These are phyloP conservation scores for Gastrolobium bilobum DNA, from an alignment of 306 rosid genomes.

Conservation along the genomic window DNA sequence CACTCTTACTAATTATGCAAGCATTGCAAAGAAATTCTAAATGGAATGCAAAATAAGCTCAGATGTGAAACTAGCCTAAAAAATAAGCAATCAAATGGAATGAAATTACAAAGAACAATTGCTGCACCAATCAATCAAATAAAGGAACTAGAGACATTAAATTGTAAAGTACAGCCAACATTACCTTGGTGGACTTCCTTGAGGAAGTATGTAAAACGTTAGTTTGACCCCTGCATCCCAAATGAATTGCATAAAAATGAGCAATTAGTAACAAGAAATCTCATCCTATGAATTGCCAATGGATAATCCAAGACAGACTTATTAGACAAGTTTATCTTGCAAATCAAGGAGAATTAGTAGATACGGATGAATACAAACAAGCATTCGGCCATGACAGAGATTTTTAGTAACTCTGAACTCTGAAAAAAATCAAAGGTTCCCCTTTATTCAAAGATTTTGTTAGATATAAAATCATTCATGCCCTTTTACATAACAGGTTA, in stretches of 20 bases:
- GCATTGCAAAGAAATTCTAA: constrained; percentile 28
- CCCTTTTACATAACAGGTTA: neutral
- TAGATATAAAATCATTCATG: neutral
- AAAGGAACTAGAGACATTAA: neutral
- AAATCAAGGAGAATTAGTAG: neutral
- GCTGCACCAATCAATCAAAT: constrained; percentile 24
- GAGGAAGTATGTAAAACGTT: constrained; percentile 54
- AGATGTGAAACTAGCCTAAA: constrained; percentile 7
- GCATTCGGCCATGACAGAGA: neutral
- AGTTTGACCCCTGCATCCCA: constrained; percentile 66
- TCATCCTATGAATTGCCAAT: constrained; percentile 24
- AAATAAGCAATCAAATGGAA: constrained; percentile 10
- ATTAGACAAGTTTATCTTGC: neutral
- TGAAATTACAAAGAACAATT: constrained; percentile 38
- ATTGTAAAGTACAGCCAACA: constrained; percentile 38
- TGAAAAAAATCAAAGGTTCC: neutral
- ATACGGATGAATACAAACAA: neutral
- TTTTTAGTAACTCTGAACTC: neutral
- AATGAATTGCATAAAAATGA: constrained; percentile 42
- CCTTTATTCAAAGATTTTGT: neutral
- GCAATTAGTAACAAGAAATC: constrained; percentile 42
- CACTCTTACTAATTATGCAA: neutral
- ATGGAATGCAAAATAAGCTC: constrained; percentile 12
- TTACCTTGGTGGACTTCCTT: constrained; percentile 71
- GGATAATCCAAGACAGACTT: constrained; percentile 18